phyloP scores from a whole-genome alignment of 495 filamentous ascomycete genomes.

The Podospora anserina region DNA sequence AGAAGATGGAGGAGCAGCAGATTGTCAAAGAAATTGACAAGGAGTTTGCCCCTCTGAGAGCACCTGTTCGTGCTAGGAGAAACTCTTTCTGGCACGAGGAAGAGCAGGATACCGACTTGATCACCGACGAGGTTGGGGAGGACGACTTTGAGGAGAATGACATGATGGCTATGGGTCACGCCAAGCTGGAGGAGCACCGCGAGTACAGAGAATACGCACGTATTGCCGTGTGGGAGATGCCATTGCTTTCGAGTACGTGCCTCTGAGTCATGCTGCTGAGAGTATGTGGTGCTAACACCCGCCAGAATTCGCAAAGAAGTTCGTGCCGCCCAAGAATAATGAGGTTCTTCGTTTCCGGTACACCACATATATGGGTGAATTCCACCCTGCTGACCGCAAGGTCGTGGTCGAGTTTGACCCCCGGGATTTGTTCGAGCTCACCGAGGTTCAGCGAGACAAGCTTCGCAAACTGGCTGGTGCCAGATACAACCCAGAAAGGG shows the following conservation, averaged over 20 bases:
- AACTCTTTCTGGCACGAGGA: constrained; percentile 41
- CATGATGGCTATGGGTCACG: constrained; percentile 75
- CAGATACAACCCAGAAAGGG: constrained; percentile 87
- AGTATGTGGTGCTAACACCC: background rate
- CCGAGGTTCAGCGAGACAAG: constrained; percentile 65
- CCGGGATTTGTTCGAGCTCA: constrained; percentile 58
- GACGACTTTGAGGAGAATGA: constrained; percentile 65
- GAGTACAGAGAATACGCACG: constrained; percentile 87
- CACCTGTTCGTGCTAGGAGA: constrained; percentile 13
- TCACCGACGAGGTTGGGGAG: constrained; percentile 40
- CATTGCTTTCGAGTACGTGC: constrained; percentile 75
- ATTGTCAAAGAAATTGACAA: constrained; percentile 15
- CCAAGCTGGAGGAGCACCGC: constrained; percentile 82
- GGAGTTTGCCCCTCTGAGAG: constrained; percentile 11
- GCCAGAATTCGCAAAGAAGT: constrained; percentile 76
- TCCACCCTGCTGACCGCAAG: constrained; percentile 86
- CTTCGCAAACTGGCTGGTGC: constrained; percentile 81
- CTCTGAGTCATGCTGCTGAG: background rate
- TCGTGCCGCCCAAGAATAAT: constrained; percentile 63
- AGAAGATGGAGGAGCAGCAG: constrained; percentile 14
- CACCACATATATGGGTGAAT: constrained; percentile 94
- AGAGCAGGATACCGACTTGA: constrained; percentile 42
- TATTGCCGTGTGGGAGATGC: constrained; percentile 94
- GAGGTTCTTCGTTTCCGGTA: constrained; percentile 86
- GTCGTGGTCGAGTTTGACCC: constrained; percentile 87